Evolutionary conservation across 1,139 yeast species (phyloP).

Genomic region (Geotrichum bryndzae): DNA sequence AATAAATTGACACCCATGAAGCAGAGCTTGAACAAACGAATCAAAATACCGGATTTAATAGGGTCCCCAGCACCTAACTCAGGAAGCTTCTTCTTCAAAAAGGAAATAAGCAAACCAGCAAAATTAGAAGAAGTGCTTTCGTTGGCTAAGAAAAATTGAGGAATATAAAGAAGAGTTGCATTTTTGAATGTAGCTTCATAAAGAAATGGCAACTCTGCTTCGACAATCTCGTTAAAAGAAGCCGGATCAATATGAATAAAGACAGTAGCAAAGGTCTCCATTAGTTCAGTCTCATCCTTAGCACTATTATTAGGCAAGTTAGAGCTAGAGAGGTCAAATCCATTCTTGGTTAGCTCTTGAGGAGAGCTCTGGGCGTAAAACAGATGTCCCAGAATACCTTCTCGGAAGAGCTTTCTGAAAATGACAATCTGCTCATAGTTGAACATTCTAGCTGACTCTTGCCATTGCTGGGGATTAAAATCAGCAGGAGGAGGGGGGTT

Average conservation of each 20-base stretch:
- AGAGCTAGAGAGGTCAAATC: slow-evolving; percentile 50
- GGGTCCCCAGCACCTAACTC: slow-evolving; percentile 79
- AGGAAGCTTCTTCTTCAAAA: slow-evolving; percentile 64
- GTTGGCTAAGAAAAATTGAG: slow-evolving; percentile 89
- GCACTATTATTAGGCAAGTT: slow-evolving; percentile 63
- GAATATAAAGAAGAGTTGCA: slow-evolving; percentile 82
- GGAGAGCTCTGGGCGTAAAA: slow-evolving; percentile 53
- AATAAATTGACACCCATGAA: slow-evolving; percentile 93
- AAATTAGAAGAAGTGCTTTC: slow-evolving; percentile 91
- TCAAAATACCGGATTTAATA: slow-evolving; percentile 71
- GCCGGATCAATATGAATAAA: slow-evolving; percentile 94
- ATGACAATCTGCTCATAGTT: slow-evolving; percentile 78
- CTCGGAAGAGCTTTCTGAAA: slow-evolving; percentile 69
- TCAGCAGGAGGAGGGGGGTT: slow-evolving; percentile 80
- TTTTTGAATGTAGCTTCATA: slow-evolving; percentile 77
- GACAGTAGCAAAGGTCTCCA: slow-evolving; percentile 93
- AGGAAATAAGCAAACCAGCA: slow-evolving; percentile 77
- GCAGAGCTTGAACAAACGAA: slow-evolving; percentile 80
- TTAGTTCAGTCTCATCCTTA: slow-evolving; percentile 88
- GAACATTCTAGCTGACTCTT: slow-evolving; percentile 77
- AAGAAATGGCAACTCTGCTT: slow-evolving; percentile 69
- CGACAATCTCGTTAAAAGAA: slow-evolving; percentile 87
- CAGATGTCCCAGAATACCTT: slow-evolving; percentile 74
- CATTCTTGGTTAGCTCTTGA: slow-evolving; percentile 21
- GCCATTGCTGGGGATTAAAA: slow-evolving; percentile 69